phyloP scores from a whole-genome alignment of 2,329 filamentous ascomycete species.

The Pseudophaeomoniella oleicola region DNA sequence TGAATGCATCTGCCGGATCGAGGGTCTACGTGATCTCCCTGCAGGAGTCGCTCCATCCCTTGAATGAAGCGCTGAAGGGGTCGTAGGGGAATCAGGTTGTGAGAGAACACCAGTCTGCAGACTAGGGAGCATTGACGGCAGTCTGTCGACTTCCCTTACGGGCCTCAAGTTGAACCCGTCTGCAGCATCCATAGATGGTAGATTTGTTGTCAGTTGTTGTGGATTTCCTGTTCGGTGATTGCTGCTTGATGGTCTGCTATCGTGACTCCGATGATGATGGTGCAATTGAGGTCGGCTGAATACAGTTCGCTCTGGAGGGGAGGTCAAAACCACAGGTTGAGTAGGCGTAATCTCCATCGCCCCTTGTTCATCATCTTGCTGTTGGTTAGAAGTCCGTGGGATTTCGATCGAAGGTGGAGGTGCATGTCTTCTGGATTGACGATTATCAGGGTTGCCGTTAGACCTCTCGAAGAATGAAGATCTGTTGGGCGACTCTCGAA shows the following conservation, averaged over 20 bases:
- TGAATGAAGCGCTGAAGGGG: conserved; percentile 55
- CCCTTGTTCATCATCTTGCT: conserved; percentile 31
- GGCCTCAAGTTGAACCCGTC: conserved; percentile 64
- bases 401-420: conserved; percentile 77
- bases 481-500: conserved; percentile 16
- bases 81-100: conserved; percentile 86
- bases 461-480: conserved; percentile 30
- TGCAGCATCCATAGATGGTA: conserved; percentile 51
- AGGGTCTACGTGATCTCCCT: conserved; percentile 55
- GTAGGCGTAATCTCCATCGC: conserved; percentile 48
- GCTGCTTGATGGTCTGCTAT: conserved; percentile 25
- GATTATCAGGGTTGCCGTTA: conserved; percentile 40
- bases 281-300: conserved; percentile 37
- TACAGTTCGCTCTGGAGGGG: conserved; percentile 55
- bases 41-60: conserved; percentile 39
- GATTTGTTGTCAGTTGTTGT: conserved; percentile 53
- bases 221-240: conserved; percentile 38
- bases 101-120: conserved; percentile 57
- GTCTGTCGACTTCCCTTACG: conserved; percentile 66
- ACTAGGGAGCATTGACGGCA: conserved; percentile 66
- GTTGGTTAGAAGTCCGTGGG: conserved; percentile 40
- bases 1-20: conserved; percentile 79
- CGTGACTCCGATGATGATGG: conserved; percentile 31
- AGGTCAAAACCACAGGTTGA: conserved; percentile 50
- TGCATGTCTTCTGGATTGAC: conserved; percentile 58